Percentiles rank a stretch among this genome's conserved stretches.
phyloP scores from a whole-genome alignment of 306 rosid species.

The Ammopiptanthus mongolicus region DNA sequence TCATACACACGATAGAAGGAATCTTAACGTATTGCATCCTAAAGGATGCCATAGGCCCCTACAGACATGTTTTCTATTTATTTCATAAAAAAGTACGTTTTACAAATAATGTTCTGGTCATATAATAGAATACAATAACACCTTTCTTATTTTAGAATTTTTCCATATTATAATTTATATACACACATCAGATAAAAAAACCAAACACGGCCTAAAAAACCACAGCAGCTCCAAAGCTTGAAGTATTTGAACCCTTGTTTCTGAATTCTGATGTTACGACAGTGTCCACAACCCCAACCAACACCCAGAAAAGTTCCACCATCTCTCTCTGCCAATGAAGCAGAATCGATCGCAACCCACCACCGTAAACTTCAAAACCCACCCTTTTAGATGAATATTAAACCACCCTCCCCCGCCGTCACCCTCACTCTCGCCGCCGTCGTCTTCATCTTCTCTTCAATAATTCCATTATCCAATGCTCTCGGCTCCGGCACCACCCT shows the following conservation, averaged over 20 bases:
- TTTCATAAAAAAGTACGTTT: no score
- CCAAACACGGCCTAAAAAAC: background rate
- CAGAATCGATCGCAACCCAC: constrained; percentile 29
- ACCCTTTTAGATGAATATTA: constrained; percentile 53
- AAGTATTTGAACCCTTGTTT: background rate
- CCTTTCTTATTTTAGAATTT: no score
- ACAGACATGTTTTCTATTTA: no score
- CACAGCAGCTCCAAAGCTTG: background rate
- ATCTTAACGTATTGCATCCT: no score
- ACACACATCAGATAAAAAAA: no score
- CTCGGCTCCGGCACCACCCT: constrained; percentile 80
- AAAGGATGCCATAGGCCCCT: no score
- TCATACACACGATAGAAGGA: no score
- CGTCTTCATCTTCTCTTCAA: background rate
- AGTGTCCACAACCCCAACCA: background rate
- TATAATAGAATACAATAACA: no score
- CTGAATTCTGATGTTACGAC: background rate
- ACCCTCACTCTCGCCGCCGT: background rate
- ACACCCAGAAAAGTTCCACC: constrained; percentile 4
- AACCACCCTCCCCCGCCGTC: constrained; percentile 13
- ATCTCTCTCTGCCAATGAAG: constrained; percentile 48
- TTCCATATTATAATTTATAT: no score
- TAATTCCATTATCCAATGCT: constrained; percentile 27
- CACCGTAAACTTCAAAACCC: constrained; percentile 19
- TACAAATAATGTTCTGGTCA: no score